Base-by-base conservation (phyloP, 805 yeast genomes). In the Teunomyces funiuensis region DNA sequence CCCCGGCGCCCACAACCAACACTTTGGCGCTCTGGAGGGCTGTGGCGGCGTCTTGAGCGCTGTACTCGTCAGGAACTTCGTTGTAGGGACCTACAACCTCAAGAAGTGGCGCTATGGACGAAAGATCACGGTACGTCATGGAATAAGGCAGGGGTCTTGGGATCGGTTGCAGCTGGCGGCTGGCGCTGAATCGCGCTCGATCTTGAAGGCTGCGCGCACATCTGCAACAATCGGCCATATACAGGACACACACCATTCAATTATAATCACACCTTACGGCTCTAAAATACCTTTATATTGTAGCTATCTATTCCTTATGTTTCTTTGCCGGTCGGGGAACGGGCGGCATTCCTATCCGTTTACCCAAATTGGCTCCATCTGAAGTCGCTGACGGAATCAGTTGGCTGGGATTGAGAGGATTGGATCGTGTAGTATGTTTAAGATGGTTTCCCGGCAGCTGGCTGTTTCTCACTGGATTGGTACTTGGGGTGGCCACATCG, bases 1-100 rank as follows among this genome's bases (percentile, higher is more conserved):
- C 95, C 0, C 95, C 95, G 1, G 91, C 91, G 1, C 95, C 95
- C 33, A 85, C 74, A 6, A 79, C 78, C 18, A 71, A 50, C 5
- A 71, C 49, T 20, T 54, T 58, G 13, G 64, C 41, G 4, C 39
- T 39, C 5, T 28, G 18, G 3, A 70, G 49, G 3, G 65, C 56
- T 2, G 43, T 14, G 3, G 43, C 30, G 5, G 71, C 63, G 9
- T 48, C 55, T 1, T 37, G 36, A 5, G 49, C 28, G 6, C 45
- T 42, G 44, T 68, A 70, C 13, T 66, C 72, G 4, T 58, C 65
- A 0, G 69, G 60, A 4, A 59, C 60, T 40, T 67, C 73, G 47
- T 68, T 68, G 51, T 47, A 70, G 4, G 76, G 76, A 3, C 76
- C 76, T 2, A 55, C 39, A 1, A 43, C 34, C 1, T 39, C 23